Conservation (phyloP, 495 filamentous ascomycete genomes). For the Podospora comata region DNA sequence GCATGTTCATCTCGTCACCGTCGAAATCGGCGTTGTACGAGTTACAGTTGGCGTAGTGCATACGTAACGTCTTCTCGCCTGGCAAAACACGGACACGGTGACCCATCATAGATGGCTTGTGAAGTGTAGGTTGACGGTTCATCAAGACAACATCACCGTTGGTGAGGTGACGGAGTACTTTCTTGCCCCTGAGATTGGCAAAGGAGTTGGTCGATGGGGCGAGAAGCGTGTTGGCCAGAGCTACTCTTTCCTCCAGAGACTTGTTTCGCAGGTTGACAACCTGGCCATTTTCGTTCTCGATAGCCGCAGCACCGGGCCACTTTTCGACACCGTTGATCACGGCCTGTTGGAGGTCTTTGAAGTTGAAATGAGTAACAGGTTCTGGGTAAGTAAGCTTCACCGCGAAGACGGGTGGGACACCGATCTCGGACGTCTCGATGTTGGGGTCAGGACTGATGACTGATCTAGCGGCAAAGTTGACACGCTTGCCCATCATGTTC, state of each 20-base stretch:
- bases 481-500: conserved; percentile 99
- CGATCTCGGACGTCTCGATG: conserved; percentile 98
- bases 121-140: conserved; percentile 99
- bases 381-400: conserved; percentile 96
- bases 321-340: conserved; percentile 91
- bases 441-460: conserved; percentile 99
- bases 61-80: conserved; percentile 93
- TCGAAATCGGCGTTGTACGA: conserved; percentile 99
- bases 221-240: conserved; percentile 86
- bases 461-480: conserved; percentile 95
- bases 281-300: conserved; percentile 93
- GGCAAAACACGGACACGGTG: conserved; percentile 90
- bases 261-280: conserved; percentile 84
- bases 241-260: conserved; percentile 75
- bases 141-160: conserved; percentile 97
- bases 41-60: conserved; percentile 99
- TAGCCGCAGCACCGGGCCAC: conserved; percentile 90
- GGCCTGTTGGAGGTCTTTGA: conserved; percentile 90
- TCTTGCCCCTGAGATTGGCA: conserved; percentile 83
- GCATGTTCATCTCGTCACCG: conserved; percentile 99
- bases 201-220: conserved; percentile 76
- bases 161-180: conserved; percentile 91
- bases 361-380: conserved; percentile 95
- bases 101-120: conserved; percentile 99
- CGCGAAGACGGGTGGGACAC: conserved; percentile 94